Percentiles rank a stretch among this genome's conserved stretches.
Evolutionary conservation across 768 basidiomycete species (phyloP).

Genomic region (Boletus rubescentipes): DNA sequence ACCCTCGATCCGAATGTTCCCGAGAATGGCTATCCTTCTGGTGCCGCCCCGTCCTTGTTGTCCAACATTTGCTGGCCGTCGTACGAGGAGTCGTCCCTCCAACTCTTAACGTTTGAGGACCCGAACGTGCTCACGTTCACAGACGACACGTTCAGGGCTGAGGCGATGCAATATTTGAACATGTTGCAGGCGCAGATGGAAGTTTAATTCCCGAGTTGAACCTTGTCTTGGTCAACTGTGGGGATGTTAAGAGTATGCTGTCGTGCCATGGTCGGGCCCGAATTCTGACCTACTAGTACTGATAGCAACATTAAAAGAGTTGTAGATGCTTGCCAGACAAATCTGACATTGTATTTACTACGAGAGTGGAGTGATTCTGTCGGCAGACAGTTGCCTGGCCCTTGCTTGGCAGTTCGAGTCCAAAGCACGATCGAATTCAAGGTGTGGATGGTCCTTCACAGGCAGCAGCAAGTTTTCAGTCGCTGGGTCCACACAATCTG

Average conservation of each 20-base stretch:
- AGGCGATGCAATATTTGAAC: constrained; percentile 10
- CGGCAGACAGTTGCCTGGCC: no score
- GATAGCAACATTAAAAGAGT: no score
- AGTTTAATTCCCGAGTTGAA: neutral
- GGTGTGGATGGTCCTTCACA: no score
- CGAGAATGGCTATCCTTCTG: constrained; percentile 8
- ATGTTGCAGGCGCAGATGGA: neutral
- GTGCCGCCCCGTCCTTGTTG: constrained; percentile 7
- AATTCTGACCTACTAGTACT: no score
- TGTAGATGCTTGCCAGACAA: no score
- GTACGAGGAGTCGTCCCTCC: neutral
- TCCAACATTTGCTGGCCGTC: constrained; percentile 5
- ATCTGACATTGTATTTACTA: no score
- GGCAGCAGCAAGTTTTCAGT: no score
- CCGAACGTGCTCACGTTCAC: constrained; percentile 8
- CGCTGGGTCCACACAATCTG: no score
- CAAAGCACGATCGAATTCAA: no score
- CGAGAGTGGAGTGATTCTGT: no score
- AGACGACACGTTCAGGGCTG: constrained; percentile 5
- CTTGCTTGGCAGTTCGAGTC: no score
- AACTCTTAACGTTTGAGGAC: constrained; percentile 9
- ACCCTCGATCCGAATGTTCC: constrained; percentile 9
- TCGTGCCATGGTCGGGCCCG: no score
- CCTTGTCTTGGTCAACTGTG: neutral
- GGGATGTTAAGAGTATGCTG: neutral